Percentiles rank a stretch among this genome's conserved stretches.
These are phyloP conservation scores for Sporormia fimetaria DNA, from an alignment of 495 filamentous ascomycete species.

Conservation along the genomic window DNA sequence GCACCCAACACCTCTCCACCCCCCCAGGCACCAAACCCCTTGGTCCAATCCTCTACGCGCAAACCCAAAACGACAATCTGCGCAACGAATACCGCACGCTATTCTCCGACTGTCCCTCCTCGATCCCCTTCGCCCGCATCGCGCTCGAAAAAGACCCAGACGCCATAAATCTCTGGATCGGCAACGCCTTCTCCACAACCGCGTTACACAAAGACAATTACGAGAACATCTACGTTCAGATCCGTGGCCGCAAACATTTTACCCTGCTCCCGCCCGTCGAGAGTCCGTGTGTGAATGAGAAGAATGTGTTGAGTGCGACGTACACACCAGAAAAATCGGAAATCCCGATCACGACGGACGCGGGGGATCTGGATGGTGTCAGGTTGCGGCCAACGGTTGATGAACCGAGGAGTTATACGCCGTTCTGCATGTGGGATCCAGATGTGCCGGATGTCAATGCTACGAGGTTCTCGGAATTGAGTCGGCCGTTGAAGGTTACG, in stretches of 20 bases:
- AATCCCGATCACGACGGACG: not conserved
- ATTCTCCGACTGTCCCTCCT: slow-evolving; percentile 41
- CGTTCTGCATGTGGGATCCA: slow-evolving; percentile 63
- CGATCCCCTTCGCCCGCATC: slow-evolving; percentile 55
- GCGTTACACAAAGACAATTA: slow-evolving; percentile 69
- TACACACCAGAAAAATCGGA: slow-evolving; percentile 33
- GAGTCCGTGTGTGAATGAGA: slow-evolving; percentile 52
- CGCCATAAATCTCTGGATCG: slow-evolving; percentile 72
- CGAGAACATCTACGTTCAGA: slow-evolving; percentile 69
- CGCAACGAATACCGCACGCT: slow-evolving; percentile 53
- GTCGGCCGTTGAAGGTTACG: slow-evolving; percentile 46
- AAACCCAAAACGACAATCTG: slow-evolving; percentile 65
- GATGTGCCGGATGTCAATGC: slow-evolving; percentile 39
- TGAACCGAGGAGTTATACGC: slow-evolving; percentile 36
- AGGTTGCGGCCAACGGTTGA: no score
- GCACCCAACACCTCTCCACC: slow-evolving; percentile 4
- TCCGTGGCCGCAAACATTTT: slow-evolving; percentile 59
- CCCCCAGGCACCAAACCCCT: not conserved
- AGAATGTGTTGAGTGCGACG: slow-evolving; percentile 37
- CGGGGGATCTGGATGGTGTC: no score
- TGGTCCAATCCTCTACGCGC: slow-evolving; percentile 35
- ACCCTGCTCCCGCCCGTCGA: slow-evolving; percentile 55
- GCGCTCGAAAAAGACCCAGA: slow-evolving; percentile 51
- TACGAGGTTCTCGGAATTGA: slow-evolving; percentile 45
- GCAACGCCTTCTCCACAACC: slow-evolving; percentile 51